Base-by-base conservation (phyloP, 257 asterid genomes). In the Catharanthus roseus region DNA sequence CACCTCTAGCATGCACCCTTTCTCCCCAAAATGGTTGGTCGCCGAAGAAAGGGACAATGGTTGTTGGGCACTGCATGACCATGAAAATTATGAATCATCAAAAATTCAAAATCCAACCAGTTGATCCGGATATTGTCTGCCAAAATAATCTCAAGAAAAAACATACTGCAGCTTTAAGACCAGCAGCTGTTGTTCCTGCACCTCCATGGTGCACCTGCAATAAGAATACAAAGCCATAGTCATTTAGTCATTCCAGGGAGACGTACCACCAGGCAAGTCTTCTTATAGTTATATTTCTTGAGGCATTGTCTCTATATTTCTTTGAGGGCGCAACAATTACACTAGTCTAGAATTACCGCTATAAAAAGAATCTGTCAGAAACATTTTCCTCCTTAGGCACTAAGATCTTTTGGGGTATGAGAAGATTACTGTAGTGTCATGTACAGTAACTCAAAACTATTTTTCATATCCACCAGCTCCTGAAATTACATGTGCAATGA, bases 1-100 rank as follows among this genome's bases (percentile, higher is more conserved):
- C 91, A 29, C 93, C 96, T 82, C 96, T 81, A 47, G 85, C 88
- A 65, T 92, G 93, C 65, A 92, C 97, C 80, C 97, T 87, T 51
- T 87, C 97, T 69, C 98, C 98, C 98, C 98, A 92, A 75, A 92
- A 92, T 29, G 95, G 98, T 79, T 92, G 96, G 80, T 92, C 98
- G 7, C 97, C 97, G n/a, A 92, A 92, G 81, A 92, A 92, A 16
- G 97, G 98, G 42, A 92, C 86, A 72, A 92, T 73, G 65, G 97
- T 83, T 63, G 98, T 88, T 8, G 98, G 97, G 80, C 97, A 93
- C 99, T 91, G 89, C 33, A 79, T 58, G 53, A 68, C 66, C 50
- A 63, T 57, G 29, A 67, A 62, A 29, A 45, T 28, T 10, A 34
- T 23, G 56, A 6, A 54, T 15, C 18, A 68, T 70, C 38, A 69